Evolutionary conservation across 257 asterid genomes (phyloP).

Genomic region (Coffea canephora): DNA sequence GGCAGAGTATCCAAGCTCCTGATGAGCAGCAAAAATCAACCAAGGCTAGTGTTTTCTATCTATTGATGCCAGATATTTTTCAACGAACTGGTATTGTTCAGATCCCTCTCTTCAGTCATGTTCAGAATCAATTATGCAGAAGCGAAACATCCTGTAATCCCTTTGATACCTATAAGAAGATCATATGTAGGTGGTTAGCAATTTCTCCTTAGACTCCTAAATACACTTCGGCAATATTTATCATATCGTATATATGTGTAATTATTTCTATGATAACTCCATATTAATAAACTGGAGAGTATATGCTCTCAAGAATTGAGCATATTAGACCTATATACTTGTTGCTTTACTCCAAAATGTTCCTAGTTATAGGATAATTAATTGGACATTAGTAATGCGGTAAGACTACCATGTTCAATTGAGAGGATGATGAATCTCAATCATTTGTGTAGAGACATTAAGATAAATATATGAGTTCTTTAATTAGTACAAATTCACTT

Average conservation of each 20-base stretch:
- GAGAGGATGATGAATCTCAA: neutral
- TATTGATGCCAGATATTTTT: constrained; percentile 35
- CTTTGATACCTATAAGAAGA: constrained; percentile 31
- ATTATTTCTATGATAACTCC: too few species aligned
- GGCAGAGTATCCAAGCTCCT: constrained; percentile 45
- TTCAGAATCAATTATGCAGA: constrained; percentile 41
- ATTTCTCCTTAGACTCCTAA: neutral
- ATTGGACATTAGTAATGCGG: neutral
- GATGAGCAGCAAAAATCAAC: constrained; percentile 47
- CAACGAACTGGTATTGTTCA: constrained; percentile 39
- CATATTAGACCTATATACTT: too few species aligned
- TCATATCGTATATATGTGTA: too few species aligned
- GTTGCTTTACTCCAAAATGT: too few species aligned
- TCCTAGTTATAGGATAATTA: neutral
- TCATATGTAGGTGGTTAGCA: neutral
- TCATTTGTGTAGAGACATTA: too few species aligned
- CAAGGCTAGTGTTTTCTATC: constrained; percentile 43
- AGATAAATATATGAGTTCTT: too few species aligned
- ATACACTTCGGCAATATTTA: too few species aligned
- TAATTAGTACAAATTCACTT: neutral
- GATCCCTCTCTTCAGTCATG: constrained; percentile 46
- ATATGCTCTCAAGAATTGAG: too few species aligned
- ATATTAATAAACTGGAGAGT: too few species aligned
- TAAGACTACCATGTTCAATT: neutral
- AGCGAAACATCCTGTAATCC: constrained; percentile 44